These are phyloP conservation scores for Flaveria trinervia DNA, from an alignment of 129 eudicot species.

Conservation along the genomic window DNA sequence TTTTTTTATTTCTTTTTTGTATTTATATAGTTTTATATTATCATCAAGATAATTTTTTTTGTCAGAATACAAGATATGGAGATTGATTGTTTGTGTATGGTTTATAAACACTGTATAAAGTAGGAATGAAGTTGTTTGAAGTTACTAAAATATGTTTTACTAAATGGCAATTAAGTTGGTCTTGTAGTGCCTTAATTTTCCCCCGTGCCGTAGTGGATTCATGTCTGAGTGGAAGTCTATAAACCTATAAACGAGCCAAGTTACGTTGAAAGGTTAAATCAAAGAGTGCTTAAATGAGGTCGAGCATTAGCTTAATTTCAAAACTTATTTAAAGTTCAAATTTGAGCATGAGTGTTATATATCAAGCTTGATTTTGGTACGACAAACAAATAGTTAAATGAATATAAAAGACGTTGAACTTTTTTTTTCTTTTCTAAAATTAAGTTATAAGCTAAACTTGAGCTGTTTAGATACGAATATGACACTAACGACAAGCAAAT, in stretches of 20 bases:
- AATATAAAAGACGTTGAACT: too few relatives aligned
- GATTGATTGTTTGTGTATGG: conserved; percentile 27
- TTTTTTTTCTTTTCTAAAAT: too few relatives aligned
- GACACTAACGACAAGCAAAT: too few relatives aligned
- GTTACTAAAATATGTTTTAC: not conserved
- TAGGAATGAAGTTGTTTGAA: not conserved
- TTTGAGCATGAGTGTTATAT: not conserved
- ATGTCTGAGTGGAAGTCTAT: not conserved
- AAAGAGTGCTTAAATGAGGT: too few relatives aligned
- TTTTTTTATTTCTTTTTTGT: not conserved
- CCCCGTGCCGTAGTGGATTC: not conserved
- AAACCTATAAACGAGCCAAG: not conserved
- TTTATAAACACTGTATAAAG: not conserved
- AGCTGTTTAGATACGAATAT: too few relatives aligned
- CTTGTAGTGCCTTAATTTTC: not conserved
- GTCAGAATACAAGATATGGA: conserved; percentile 15
- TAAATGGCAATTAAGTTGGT: not conserved
- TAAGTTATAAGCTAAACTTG: too few relatives aligned
- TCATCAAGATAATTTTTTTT: conserved; percentile 29
- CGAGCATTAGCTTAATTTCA: not conserved
- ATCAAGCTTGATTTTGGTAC: not conserved
- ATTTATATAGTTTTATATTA: conserved; percentile 30
- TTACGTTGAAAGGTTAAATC: not conserved
- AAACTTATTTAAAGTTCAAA: too few relatives aligned
- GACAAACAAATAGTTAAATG: too few relatives aligned